Base-by-base conservation (phyloP, 2,329 filamentous ascomycete species). In the Aureobasidium sp. region DNA sequence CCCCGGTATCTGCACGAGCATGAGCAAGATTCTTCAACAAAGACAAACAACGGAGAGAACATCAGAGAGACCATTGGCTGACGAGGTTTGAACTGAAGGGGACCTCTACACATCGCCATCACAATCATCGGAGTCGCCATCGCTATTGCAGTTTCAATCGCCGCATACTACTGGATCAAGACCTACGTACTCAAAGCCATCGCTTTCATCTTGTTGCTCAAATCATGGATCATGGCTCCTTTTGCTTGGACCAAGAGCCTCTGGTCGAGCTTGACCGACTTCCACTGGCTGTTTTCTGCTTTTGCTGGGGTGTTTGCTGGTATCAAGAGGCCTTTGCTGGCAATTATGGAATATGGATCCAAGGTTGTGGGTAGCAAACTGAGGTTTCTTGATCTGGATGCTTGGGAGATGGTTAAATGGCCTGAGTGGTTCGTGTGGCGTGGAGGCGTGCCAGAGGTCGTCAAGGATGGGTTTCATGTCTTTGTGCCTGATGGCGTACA, bases 131-230 rank as follows among this genome's bases (percentile, higher is more conserved):
- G 15, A 31, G 14, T 47, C 20, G 15, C 22, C 20, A 29, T n/a
- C 22, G 55, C 14, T 20, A 9, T 44, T 22, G 39, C 37, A 12
- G 14, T 34, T 20, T 31, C n/a, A 6, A n/a, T 56, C 5, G 11
- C 41, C 22, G 39, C 52, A 14, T 58, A 58, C 42, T 58, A 36
- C 17, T 58, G 55, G 55, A 58, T 58, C 55, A 58, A 58, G 12
- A 8, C 29, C 29, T 58, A 45, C 20, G 31, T 58, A 17, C 55
- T 58, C 42, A 45, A 27, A 37, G 55, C 42, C 15, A 36, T 58
- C 2, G 55, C 41, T 29, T 25, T 37, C 3, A 47, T 27, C 31
- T 6, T 36, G 1, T 27, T 36, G 29, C 41, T 58, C 29, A 36
- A n/a, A n/a, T 20, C 27, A 2, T 47, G 41, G 27, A 5, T 58